Evolutionary conservation across 371 early-diverging fungal genomes (phyloP).

Genomic region (Batkoa obscura): DNA sequence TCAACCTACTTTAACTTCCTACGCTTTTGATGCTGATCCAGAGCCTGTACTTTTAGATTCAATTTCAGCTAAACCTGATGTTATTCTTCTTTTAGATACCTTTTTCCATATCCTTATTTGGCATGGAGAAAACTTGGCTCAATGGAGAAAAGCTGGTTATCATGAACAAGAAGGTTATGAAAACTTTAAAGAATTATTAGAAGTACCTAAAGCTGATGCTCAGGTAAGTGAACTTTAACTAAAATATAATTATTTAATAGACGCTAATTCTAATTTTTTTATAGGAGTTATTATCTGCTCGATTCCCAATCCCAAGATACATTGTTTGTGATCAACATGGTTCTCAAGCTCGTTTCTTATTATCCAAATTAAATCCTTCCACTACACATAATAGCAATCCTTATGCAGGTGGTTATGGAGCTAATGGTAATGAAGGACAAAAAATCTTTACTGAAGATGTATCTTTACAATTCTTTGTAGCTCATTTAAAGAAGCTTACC

Average conservation of each 20-base stretch:
- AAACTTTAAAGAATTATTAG: constrained; percentile 84
- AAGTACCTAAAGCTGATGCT: constrained; percentile 77
- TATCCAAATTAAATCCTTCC: constrained; percentile 98
- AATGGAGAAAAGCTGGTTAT: constrained; percentile 84
- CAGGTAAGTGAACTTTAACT: constrained; percentile 17
- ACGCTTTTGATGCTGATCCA: constrained; percentile 74
- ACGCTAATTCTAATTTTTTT: neutral
- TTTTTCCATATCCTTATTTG: constrained; percentile 96
- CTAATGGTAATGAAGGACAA: constrained; percentile 32
- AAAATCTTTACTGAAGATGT: constrained; percentile 97
- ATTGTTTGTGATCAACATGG: constrained; percentile 94
- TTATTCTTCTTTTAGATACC: constrained; percentile 92
- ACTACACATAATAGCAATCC: constrained; percentile 69
- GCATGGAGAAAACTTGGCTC: constrained; percentile 82
- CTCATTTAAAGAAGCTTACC: constrained; percentile 75
- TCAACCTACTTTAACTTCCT: constrained; percentile 93
- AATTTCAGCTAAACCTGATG: constrained; percentile 89
- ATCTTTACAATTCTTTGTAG: constrained; percentile 90
- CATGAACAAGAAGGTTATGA: constrained; percentile 83
- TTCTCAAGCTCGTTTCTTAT: constrained; percentile 98
- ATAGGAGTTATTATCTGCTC: constrained; percentile 71
- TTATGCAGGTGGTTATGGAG: constrained; percentile 23
- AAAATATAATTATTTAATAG: neutral
- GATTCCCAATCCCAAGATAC: constrained; percentile 98
- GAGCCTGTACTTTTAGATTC: constrained; percentile 95